Percentiles rank a stretch among this genome's conserved stretches.
phyloP scores from a whole-genome alignment of 352 stramenopile species.

The Peronosclerospora sorghi region DNA sequence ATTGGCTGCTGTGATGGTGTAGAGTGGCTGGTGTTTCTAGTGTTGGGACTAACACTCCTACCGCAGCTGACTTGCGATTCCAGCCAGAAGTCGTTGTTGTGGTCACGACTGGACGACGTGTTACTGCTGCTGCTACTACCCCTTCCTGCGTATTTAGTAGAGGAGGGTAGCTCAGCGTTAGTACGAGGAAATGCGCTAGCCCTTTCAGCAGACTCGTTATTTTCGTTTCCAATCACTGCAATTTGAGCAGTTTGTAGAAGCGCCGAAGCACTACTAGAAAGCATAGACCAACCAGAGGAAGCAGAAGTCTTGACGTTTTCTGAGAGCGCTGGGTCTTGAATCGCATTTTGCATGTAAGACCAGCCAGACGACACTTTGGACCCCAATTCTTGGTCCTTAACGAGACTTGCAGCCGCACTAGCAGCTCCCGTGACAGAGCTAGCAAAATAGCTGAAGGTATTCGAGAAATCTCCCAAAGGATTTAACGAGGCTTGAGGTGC shows the following conservation, averaged over 20 bases:
- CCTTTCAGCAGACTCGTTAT: conserved; percentile 11
- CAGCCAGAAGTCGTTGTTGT: conserved; percentile 65
- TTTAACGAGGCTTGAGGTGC: conserved; percentile 22
- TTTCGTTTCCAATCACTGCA: conserved; percentile 31
- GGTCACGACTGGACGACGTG: conserved; percentile 24
- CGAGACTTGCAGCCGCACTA: conserved; percentile 48
- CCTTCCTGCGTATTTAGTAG: conserved; percentile 54
- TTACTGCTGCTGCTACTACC: conserved; percentile 23
- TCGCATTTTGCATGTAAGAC: conserved; percentile 65
- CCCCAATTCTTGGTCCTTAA: conserved; percentile 66
- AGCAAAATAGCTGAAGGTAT: conserved; percentile 64
- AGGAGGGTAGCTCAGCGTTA: conserved; percentile 42
- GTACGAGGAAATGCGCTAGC: conserved; percentile 38
- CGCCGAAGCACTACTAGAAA: conserved; percentile 52
- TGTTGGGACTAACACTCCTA: conserved; percentile 8
- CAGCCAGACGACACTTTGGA: conserved; percentile 71
- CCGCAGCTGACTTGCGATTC: conserved; percentile 34
- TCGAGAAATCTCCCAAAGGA: conserved; percentile 44
- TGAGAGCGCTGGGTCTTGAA: conserved; percentile 55
- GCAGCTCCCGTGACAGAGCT: conserved; percentile 60
- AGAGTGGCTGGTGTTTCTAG: conserved; percentile 10
- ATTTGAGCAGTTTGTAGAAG: conserved; percentile 56
- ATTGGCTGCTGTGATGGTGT: conserved; percentile 13
- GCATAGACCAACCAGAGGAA: conserved; percentile 57
- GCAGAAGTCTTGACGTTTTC: conserved; percentile 76